Evolutionary conservation across 306 rosid species (phyloP).

Genomic region (Sechiopsis laciniata): DNA sequence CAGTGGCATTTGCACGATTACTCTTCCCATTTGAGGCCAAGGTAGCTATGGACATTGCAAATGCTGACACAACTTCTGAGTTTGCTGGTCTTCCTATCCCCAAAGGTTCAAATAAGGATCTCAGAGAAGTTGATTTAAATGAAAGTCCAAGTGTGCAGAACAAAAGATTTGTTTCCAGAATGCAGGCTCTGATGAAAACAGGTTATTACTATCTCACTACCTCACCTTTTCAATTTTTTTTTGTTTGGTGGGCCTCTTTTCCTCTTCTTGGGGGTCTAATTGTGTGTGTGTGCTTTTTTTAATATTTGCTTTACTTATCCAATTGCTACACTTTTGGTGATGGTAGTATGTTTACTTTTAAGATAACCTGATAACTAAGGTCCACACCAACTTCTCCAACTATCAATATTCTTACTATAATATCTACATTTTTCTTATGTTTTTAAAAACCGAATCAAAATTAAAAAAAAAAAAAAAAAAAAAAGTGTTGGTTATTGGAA

Average conservation of each 20-base stretch:
- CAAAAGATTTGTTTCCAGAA: slow-evolving; percentile 38
- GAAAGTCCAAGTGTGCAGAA: slow-evolving; percentile 43
- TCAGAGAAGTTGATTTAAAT: slow-evolving; percentile 47
- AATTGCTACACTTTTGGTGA: neutral
- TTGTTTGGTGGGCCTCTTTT: neutral
- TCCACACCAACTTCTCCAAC: too few relatives aligned
- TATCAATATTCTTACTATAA: too few relatives aligned
- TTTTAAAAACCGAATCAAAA: too few relatives aligned
- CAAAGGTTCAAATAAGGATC: slow-evolving; percentile 34
- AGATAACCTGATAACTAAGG: neutral
- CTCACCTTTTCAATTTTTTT: neutral
- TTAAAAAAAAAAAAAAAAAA: too few relatives aligned
- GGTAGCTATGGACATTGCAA: slow-evolving; percentile 43
- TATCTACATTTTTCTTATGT: too few relatives aligned
- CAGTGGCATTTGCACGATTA: slow-evolving; percentile 47
- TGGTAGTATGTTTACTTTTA: neutral
- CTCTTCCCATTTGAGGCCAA: slow-evolving; percentile 45
- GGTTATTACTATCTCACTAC: slow-evolving; percentile 24
- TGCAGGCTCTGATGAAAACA: slow-evolving; percentile 43
- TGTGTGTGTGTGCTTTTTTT: too few relatives aligned
- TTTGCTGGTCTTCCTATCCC: slow-evolving; percentile 24
- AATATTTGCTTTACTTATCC: neutral
- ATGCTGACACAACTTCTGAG: slow-evolving; percentile 34
- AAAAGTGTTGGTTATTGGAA: too few relatives aligned
- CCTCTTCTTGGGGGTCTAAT: too few relatives aligned